Base-by-base conservation (phyloP, 257 asterid genomes). In the Salvia hispanica region DNA sequence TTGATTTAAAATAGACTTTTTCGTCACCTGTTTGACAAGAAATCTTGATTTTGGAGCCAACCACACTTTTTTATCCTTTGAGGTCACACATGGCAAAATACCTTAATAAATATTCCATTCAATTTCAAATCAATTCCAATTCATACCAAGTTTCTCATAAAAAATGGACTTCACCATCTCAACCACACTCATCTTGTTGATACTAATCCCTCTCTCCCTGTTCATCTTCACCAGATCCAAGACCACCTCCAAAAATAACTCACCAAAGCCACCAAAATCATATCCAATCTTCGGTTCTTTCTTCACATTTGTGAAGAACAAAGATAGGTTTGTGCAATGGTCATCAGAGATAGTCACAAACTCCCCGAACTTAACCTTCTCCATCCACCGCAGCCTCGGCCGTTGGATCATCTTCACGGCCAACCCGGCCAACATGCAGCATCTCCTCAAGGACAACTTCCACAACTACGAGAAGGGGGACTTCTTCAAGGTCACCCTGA, bases 201-300 rank as follows among this genome's bases (percentile, higher is more conserved):
- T 77, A 7, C 6, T 14, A 14, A 7, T 67, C 58, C 71, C 81
- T 2, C 61, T 78, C 3, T 15, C 66, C 14, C 40, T 78, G 15
- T 37, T 76, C 65, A n/a, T 78, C 74, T 40, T 76, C 43, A 8
- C 53, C 77, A 64, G 39, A 34, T 11, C 53, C 15, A 16, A 36
- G 45, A 3, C 44, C 43, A 56, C 15, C 44, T 31, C 48, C 46
- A 43, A 34, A 64, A 33, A 4, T 5, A 5, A 6, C 10, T 36
- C 68, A 34, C 6, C 62, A 9, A 67, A 69, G 9, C 69, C 69
- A 21, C 84, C 84, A 13, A 79, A 57, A 74, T 74, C 84, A 6
- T 79, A 82, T 74, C 84, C 87, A 2, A 21, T 82, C 0, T 5
- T 82, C 5, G 87, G 87, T 3, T 79, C 81, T 0, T 57, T 47